A percentile compares a stretch with the other conserved stretches of the same genome.
Evolutionary conservation across 1,284 basidiomycete species (phyloP).

Genomic region (Microbotryomycetes sp.): DNA sequence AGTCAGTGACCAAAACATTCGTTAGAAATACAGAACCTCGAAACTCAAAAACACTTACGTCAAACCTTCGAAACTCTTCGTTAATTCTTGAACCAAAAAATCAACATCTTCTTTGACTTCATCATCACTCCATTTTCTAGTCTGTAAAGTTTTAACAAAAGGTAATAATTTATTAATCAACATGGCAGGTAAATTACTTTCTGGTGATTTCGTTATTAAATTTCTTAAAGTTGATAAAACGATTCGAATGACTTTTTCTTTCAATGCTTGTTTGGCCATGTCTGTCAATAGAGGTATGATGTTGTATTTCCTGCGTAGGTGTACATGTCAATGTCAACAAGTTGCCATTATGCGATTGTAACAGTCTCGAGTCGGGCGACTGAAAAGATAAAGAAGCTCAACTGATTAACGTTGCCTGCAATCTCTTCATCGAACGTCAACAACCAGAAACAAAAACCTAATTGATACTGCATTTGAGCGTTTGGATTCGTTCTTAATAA

Average conservation of each 20-base stretch:
- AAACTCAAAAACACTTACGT: constrained; percentile 55
- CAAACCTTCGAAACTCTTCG: constrained; percentile 72
- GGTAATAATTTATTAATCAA: constrained; percentile 75
- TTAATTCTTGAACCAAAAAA: constrained; percentile 75
- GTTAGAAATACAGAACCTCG: neutral
- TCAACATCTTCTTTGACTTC: constrained; percentile 83
- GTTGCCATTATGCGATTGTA: neutral
- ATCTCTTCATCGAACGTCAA: constrained; percentile 82
- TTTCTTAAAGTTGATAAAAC: constrained; percentile 91
- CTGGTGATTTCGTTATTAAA: constrained; percentile 71
- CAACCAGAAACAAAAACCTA: constrained; percentile 87
- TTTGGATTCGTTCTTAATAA: constrained; percentile 18
- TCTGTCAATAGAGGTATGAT: constrained; percentile 80
- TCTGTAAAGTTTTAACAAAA: constrained; percentile 71
- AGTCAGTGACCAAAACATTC: no score
- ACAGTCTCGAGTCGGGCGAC: no score
- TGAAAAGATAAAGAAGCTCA: neutral
- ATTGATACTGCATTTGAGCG: constrained; percentile 94
- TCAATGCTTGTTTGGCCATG: constrained; percentile 81
- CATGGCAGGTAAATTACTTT: constrained; percentile 83
- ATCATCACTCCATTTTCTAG: constrained; percentile 87
- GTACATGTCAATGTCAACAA: constrained; percentile 1
- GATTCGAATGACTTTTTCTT: constrained; percentile 97
- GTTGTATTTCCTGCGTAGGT: constrained; percentile 64
- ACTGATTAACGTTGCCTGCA: constrained; percentile 70